Percentiles rank a stretch among this genome's conserved stretches.
Conservation (phyloP, 192 early-diverging fungal genomes). For the Coemansia sp. region DNA sequence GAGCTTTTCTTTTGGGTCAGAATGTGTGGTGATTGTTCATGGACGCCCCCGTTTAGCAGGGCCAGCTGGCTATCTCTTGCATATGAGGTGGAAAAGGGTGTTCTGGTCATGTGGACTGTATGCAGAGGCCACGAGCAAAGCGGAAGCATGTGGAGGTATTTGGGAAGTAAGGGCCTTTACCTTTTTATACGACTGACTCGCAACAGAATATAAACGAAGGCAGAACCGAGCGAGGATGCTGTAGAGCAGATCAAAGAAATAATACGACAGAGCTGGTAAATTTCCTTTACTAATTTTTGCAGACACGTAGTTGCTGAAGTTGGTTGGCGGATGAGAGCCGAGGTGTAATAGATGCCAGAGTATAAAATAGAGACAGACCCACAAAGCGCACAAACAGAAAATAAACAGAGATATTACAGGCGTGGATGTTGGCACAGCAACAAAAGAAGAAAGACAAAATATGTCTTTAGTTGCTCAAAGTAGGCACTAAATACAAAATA, state of each 20-base stretch:
- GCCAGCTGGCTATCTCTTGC: not conserved
- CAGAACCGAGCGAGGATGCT: no score
- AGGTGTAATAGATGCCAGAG: not conserved
- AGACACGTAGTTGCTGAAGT: not conserved
- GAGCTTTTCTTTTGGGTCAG: conserved; percentile 1
- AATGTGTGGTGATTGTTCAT: conserved; percentile 2
- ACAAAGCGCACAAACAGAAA: not conserved
- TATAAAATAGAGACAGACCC: not conserved
- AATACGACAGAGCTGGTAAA: not conserved
- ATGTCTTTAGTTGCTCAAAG: not conserved
- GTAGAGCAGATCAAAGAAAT: not conserved
- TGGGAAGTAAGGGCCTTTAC: conserved; percentile 8
- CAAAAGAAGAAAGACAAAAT: not conserved
- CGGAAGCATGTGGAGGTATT: conserved; percentile 8
- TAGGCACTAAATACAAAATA: conserved; percentile 1
- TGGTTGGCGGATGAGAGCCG: not conserved
- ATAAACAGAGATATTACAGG: not conserved
- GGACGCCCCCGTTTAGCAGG: not conserved
- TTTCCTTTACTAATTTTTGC: not conserved
- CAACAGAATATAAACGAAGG: not conserved
- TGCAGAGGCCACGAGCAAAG: conserved; percentile 2
- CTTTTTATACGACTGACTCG: not conserved
- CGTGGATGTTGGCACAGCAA: not conserved
- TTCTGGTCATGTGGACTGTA: conserved; percentile 3
- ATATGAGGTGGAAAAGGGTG: not conserved